These are phyloP conservation scores for Metschnikowia noctiluminum DNA, from an alignment of 805 yeast species.

Conservation along the genomic window DNA sequence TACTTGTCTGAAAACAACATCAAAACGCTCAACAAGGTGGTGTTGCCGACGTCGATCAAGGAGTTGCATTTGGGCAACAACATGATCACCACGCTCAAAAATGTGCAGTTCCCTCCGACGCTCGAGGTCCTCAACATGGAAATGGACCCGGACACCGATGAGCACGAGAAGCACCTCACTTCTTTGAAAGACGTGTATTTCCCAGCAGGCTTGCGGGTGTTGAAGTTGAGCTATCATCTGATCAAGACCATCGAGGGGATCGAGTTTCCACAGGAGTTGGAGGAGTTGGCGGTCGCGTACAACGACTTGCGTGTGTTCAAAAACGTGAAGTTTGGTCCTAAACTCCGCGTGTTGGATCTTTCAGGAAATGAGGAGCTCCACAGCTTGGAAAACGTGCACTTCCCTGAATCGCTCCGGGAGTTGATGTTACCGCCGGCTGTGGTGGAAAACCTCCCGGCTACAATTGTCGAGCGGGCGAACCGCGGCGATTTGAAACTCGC, in stretches of 20 bases:
- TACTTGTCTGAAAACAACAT: slow-evolving; percentile 39
- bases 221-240: slow-evolving; percentile 38
- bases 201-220: slow-evolving; percentile 33
- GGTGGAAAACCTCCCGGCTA: slow-evolving; percentile 33
- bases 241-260: slow-evolving; percentile 36
- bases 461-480: slow-evolving; percentile 40
- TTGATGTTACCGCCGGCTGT: slow-evolving; percentile 34
- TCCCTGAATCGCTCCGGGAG: slow-evolving; percentile 39
- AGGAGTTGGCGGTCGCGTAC: slow-evolving; percentile 32
- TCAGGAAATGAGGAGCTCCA: slow-evolving; percentile 41
- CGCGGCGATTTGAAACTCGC: slow-evolving; percentile 28
- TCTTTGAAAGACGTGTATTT: slow-evolving; percentile 40
- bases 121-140: slow-evolving; percentile 40
- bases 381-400: slow-evolving; percentile 33
- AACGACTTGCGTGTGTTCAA: slow-evolving; percentile 38
- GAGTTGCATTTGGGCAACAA: slow-evolving; percentile 41
- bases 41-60: slow-evolving; percentile 33
- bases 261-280: slow-evolving; percentile 36
- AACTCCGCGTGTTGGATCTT: slow-evolving; percentile 33
- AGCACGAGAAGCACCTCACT: slow-evolving; percentile 40
- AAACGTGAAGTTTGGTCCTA: slow-evolving; percentile 35
- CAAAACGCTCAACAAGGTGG: slow-evolving; percentile 42
- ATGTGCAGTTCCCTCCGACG: slow-evolving; percentile 38
- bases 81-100: slow-evolving; percentile 42
- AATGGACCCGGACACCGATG: slow-evolving; percentile 40